Conservation (phyloP, 257 asterid species). For the Dorcoceras hygrometricum region DNA sequence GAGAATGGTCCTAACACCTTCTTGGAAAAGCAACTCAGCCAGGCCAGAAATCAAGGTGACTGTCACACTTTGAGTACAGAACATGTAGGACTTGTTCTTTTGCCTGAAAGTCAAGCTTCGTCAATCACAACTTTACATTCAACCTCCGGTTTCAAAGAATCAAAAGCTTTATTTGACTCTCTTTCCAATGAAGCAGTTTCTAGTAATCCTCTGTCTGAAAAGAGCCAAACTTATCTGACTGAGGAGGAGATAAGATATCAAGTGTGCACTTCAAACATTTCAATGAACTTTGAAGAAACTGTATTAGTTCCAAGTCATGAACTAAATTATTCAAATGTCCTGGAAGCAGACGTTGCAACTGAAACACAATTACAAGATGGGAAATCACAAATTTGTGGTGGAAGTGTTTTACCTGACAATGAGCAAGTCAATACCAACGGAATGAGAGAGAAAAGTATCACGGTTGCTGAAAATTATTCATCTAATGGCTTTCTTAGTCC, state of each 20-base stretch:
- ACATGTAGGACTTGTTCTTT: slow-evolving; percentile 13
- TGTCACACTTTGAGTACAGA: slow-evolving; percentile 18
- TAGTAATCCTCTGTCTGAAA: slow-evolving; percentile 20
- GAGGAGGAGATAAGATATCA: slow-evolving; percentile 24
- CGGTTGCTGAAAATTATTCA: slow-evolving; percentile 13
- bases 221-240: slow-evolving; percentile 25
- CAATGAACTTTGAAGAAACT: slow-evolving; percentile 23
- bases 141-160: slow-evolving; percentile 9
- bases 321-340: slow-evolving; percentile 24
- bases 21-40: slow-evolving; percentile 20
- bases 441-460: slow-evolving; percentile 3
- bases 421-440: slow-evolving; percentile 22
- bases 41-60: slow-evolving; percentile 15
- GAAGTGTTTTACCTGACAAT: slow-evolving; percentile 21
- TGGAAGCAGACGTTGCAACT: slow-evolving; percentile 31
- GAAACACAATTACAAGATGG: slow-evolving; percentile 33
- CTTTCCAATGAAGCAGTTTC: slow-evolving; percentile 26
- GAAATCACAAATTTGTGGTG: slow-evolving; percentile 25
- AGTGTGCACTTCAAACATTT: slow-evolving; percentile 21
- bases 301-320: slow-evolving; percentile 28
- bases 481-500: slow-evolving; percentile 17
- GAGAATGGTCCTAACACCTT: slow-evolving; percentile 21
- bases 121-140: slow-evolving; percentile 1
- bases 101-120: slow-evolving; percentile 23
- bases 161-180: slow-evolving; percentile 14